These are phyloP conservation scores for Yamadazyma olivae DNA, from an alignment of 805 yeast species.

Conservation along the genomic window DNA sequence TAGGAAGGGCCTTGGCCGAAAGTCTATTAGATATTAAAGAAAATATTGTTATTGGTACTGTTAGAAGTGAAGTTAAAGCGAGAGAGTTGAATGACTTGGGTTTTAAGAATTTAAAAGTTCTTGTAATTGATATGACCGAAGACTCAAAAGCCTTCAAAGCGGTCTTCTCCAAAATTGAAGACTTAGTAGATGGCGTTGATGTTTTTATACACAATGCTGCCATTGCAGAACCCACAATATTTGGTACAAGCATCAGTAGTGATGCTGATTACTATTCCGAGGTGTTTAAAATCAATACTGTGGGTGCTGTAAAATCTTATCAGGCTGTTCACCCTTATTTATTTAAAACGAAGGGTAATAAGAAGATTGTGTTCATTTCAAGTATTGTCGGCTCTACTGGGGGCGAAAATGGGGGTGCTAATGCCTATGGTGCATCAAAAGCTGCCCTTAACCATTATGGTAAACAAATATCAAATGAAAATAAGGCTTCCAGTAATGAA, in stretches of 20 bases:
- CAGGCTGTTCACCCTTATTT: slow-evolving; percentile 26
- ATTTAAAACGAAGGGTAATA: slow-evolving; percentile 19
- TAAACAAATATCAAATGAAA: slow-evolving; percentile 21
- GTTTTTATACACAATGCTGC: slow-evolving; percentile 13
- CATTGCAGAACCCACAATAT: not conserved
- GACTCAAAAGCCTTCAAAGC: slow-evolving; percentile 3
- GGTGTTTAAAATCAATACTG: slow-evolving; percentile 6
- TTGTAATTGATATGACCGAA: slow-evolving; percentile 7
- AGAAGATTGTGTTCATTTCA: slow-evolving; percentile 24
- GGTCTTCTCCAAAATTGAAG: slow-evolving; percentile 8
- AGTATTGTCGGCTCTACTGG: slow-evolving; percentile 13
- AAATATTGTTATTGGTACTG: slow-evolving; percentile 38
- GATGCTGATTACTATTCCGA: slow-evolving; percentile 6
- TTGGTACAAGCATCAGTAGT: too few relatives aligned
- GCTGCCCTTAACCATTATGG: slow-evolving; percentile 31
- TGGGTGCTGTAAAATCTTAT: slow-evolving; percentile 12
- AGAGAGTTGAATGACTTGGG: slow-evolving; percentile 2
- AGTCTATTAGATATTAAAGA: slow-evolving; percentile 18
- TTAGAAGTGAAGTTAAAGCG: slow-evolving; percentile 26
- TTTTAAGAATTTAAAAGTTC: slow-evolving; percentile 7
- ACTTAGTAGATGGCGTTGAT: not conserved
- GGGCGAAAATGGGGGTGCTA: not conserved
- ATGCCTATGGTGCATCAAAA: slow-evolving; percentile 35
- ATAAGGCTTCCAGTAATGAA: not conserved
- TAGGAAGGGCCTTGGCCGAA: slow-evolving; percentile 26